phyloP scores from a whole-genome alignment of 2,329 filamentous ascomycete species.

The Verticillium klebahnii region DNA sequence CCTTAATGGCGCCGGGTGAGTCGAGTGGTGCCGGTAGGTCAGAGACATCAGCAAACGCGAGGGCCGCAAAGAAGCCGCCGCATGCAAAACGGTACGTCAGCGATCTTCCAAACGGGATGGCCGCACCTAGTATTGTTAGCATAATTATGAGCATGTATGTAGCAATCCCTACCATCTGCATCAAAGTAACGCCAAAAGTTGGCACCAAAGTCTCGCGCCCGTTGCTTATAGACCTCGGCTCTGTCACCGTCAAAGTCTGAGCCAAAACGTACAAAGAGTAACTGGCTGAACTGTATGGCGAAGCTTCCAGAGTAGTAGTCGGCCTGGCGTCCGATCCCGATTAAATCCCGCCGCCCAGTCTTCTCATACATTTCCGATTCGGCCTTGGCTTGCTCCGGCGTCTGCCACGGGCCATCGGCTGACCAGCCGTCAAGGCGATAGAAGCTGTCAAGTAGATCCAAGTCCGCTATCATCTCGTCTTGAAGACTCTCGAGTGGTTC shows the following conservation, averaged over 20 bases:
- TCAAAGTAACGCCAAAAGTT: slow-evolving; percentile 39
- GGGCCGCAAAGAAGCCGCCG: slow-evolving; percentile 36
- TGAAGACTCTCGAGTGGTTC: not conserved
- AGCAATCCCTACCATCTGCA: slow-evolving; percentile 22
- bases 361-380: slow-evolving; percentile 12
- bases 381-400: slow-evolving; percentile 10
- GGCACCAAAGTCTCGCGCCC: slow-evolving; percentile 29
- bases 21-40: slow-evolving; percentile 31
- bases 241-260: slow-evolving; percentile 27
- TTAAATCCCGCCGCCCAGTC: slow-evolving; percentile 17
- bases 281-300: slow-evolving; percentile 38
- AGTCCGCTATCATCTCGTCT: slow-evolving; percentile 17
- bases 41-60: slow-evolving; percentile 27
- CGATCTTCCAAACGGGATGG: slow-evolving; percentile 40
- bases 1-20: slow-evolving; percentile 36
- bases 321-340: slow-evolving; percentile 26
- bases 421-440: slow-evolving; percentile 35
- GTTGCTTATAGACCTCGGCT: slow-evolving; percentile 24
- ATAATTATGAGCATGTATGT: not conserved
- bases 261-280: slow-evolving; percentile 40
- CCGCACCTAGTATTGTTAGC: slow-evolving; percentile 25
- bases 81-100: slow-evolving; percentile 41
- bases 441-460: slow-evolving; percentile 32
- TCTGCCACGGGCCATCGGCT: slow-evolving; percentile 34
- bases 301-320: slow-evolving; percentile 44